Conservation (phyloP, 2,329 filamentous ascomycete species). For the Verticillium tricorpus region DNA sequence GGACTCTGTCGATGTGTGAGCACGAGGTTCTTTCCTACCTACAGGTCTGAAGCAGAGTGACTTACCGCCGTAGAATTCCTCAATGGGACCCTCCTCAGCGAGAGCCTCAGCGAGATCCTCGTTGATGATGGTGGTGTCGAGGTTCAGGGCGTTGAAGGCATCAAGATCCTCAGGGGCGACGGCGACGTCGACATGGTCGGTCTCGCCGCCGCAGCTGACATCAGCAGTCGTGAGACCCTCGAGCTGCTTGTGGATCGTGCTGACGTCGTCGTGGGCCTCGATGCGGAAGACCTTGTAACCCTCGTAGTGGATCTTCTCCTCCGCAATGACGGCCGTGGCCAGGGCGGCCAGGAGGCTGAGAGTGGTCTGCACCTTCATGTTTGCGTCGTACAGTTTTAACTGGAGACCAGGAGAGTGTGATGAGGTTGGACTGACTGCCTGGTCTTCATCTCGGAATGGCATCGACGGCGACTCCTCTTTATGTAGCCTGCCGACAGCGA, state of each 20-base stretch:
- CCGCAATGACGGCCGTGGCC: conserved; percentile 9
- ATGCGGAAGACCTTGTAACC: conserved; percentile 41
- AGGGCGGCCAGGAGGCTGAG: conserved; percentile 6
- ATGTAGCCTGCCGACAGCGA: neutral
- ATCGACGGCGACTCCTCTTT: neutral
- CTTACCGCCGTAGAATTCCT: conserved; percentile 22
- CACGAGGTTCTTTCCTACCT: neutral
- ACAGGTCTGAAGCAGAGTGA: neutral
- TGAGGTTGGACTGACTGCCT: neutral
- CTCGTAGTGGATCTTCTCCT: conserved; percentile 29
- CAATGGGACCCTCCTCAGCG: conserved; percentile 24
- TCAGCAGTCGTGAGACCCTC: conserved; percentile 32
- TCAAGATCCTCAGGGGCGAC: conserved; percentile 29
- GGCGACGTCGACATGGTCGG: conserved; percentile 31
- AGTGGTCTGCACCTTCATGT: conserved; percentile 10
- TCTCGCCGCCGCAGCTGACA: conserved; percentile 26
- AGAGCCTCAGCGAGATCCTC: conserved; percentile 34
- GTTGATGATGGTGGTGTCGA: conserved; percentile 30
- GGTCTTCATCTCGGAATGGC: neutral
- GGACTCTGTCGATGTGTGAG: neutral
- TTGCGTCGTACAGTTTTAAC: neutral
- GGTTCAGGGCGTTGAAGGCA: conserved; percentile 26
- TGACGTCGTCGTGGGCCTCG: conserved; percentile 26
- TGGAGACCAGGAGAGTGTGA: neutral
- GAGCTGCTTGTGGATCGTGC: conserved; percentile 25